phyloP scores from a whole-genome alignment of 441 rosid species.

The Croton setiger region DNA sequence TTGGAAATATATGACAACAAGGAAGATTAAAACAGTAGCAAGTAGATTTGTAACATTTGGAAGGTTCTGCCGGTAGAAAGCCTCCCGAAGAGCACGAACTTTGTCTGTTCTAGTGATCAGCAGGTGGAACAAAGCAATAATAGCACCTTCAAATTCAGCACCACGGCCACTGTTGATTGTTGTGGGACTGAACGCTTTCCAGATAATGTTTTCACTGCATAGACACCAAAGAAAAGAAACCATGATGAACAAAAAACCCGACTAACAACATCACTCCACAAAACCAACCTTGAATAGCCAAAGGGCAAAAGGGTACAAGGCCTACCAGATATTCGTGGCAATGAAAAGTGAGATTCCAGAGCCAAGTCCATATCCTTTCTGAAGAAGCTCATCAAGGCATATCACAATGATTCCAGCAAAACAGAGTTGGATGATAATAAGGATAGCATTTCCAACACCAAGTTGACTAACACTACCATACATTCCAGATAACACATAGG shows the following conservation, averaged over 20 bases:
- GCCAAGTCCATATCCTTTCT: constrained; percentile 89
- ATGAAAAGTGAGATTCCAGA: constrained; percentile 96
- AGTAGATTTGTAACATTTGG: constrained; percentile 86
- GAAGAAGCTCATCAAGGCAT: constrained; percentile 89
- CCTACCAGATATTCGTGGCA: constrained; percentile 87
- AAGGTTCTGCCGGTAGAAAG: constrained; percentile 94
- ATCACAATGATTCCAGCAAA: constrained; percentile 92
- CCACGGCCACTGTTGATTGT: constrained; percentile 95
- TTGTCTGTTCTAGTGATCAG: constrained; percentile 80
- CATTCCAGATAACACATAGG: constrained; percentile 92
- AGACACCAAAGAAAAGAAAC: not conserved
- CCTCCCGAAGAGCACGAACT: constrained; percentile 80
- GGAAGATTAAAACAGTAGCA: constrained; percentile 62
- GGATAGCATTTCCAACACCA: constrained; percentile 92
- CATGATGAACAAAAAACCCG: not conserved
- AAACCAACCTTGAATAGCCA: not conserved
- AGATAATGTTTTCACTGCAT: constrained; percentile 76
- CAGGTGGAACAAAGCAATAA: constrained; percentile 84
- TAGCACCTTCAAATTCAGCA: constrained; percentile 98
- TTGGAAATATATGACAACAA: constrained; percentile 75
- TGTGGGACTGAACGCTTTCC: constrained; percentile 98
- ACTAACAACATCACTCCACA: not conserved
- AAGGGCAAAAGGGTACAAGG: not conserved
- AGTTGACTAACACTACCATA: constrained; percentile 83
- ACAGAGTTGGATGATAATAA: constrained; percentile 82